Evolutionary conservation across 2,329 filamentous ascomycete species (phyloP).

Genomic region (Phoma sp.): DNA sequence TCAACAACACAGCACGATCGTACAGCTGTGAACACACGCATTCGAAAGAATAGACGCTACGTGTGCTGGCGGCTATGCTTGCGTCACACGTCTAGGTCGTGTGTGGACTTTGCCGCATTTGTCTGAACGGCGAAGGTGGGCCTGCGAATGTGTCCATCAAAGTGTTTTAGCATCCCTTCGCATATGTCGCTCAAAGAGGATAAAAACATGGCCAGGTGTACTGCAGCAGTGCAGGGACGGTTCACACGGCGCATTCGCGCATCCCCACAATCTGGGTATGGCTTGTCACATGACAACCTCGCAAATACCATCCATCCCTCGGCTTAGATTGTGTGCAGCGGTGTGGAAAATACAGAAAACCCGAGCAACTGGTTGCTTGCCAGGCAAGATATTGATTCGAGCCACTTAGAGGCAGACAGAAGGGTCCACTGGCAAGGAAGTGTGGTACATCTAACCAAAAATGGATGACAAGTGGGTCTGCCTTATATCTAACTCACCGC

Average conservation of each 20-base stretch:
- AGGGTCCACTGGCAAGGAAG: slow-evolving; percentile 18
- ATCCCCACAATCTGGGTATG: slow-evolving; percentile 14
- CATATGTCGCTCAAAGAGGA: slow-evolving; percentile 6
- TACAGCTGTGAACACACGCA: background rate
- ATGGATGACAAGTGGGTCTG: slow-evolving; percentile 21
- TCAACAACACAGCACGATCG: slow-evolving; percentile 6
- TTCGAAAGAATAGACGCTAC: slow-evolving; percentile 2
- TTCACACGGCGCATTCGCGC: slow-evolving; percentile 5
- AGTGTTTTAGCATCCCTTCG: slow-evolving; percentile 10
- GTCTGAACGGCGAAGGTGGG: background rate
- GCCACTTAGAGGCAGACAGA: slow-evolving; percentile 24
- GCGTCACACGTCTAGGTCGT: background rate
- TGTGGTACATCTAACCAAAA: slow-evolving; percentile 21
- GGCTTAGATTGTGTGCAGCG: slow-evolving; percentile 26
- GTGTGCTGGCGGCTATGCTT: slow-evolving; percentile 2
- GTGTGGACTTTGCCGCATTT: background rate
- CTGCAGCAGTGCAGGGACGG: slow-evolving; percentile 10
- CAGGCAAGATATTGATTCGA: slow-evolving; percentile 21
- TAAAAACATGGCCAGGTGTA: slow-evolving; percentile 1
- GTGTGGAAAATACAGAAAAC: slow-evolving; percentile 25
- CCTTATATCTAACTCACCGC: slow-evolving; percentile 31
- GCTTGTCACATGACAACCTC: slow-evolving; percentile 26
- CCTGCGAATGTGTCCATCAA: background rate
- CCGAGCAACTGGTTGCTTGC: slow-evolving; percentile 24
- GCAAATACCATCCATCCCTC: slow-evolving; percentile 11